A percentile compares a stretch with the other conserved stretches of the same genome.
Conservation (phyloP, 2,329 filamentous ascomycete species). For the Epichloe hybrida region DNA sequence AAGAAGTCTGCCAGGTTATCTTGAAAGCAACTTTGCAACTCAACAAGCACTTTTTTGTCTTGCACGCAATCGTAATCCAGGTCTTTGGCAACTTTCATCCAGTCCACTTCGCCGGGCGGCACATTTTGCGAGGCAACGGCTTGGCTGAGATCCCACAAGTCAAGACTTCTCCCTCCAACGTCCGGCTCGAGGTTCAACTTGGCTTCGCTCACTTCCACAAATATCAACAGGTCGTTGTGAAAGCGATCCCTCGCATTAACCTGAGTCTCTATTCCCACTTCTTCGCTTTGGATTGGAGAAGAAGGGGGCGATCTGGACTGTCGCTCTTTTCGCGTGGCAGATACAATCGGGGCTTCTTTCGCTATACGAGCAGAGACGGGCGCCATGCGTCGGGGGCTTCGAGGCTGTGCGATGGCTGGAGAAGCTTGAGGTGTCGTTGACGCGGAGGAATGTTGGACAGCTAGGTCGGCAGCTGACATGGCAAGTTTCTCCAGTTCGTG, state of each 20-base stretch:
- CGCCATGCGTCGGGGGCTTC: neutral
- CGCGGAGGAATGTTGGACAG: neutral
- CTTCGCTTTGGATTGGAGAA: neutral
- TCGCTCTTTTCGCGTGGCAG: neutral
- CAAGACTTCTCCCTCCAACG: slow-evolving; percentile 25
- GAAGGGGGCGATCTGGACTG: neutral
- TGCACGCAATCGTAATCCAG: slow-evolving; percentile 26
- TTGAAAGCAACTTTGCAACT: slow-evolving; percentile 31
- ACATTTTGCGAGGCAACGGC: slow-evolving; percentile 22
- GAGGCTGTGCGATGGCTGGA: neutral
- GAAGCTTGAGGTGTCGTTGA: neutral
- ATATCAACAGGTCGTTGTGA: slow-evolving; percentile 21
- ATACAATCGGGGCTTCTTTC: neutral
- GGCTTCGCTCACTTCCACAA: slow-evolving; percentile 9
- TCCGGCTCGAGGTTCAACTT: slow-evolving; percentile 17
- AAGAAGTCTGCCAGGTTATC: slow-evolving; percentile 26
- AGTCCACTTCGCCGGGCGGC: slow-evolving; percentile 27
- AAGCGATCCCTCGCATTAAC: slow-evolving; percentile 14
- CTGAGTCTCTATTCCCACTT: slow-evolving; percentile 1
- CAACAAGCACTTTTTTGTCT: slow-evolving; percentile 13
- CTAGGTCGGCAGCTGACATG: slow-evolving; percentile 3
- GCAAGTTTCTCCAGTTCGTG: slow-evolving; percentile 12
- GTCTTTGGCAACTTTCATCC: slow-evolving; percentile 29
- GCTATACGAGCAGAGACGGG: neutral
- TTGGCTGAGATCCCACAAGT: slow-evolving; percentile 31